Base-by-base conservation (phyloP, 75 land plant species). In the Sequoia sempervirens region DNA sequence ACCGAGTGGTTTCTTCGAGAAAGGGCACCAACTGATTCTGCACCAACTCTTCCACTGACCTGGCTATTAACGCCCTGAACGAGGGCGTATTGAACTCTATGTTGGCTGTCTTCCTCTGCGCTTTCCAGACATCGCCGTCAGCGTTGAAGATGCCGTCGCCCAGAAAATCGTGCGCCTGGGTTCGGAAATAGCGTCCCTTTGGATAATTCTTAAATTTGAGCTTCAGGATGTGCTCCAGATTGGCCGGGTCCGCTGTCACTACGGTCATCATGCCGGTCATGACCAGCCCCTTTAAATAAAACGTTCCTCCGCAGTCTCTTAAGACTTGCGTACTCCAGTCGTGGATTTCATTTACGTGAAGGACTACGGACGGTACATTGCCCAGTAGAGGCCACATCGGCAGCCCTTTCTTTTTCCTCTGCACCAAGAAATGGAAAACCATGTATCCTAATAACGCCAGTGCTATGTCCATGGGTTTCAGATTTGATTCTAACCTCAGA, bases 61-160 rank as follows among this genome's bases (percentile, higher is more conserved):
- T 40, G 2, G 89, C 64, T 79, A 85, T 88, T 83, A 83, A 83
- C 50, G 84, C 89, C 72, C 85, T 74, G 50, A 87, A 80, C 3
- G 58, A 40, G 23, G 82, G 34, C 10, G 70, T 41, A 64, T 83
- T 68, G 89, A 88, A 88, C 41, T 87, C 85, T 1, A 78, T 34
- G 83, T 85, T 87, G 43, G 89, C 89, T 14, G 85, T 88, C 88
- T 84, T 80, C 53, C 85, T 32, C 88, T 88, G 88, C 30, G 43
- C 14, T 72, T 81, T 45, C 89, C 89, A 88, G 3, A 7, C 14
- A 5, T 87, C 85, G 37, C 80, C 85, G 23, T 87, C 89, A 13
- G 73, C 41, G 73, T 87, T 88, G 85, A 87, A 88, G 58, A 84
- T 83, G 46, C 89, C 89, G 28, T 86, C 81, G 68, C 88, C 89